These are phyloP conservation scores for Bruguiera parviflora DNA, from an alignment of 345 rosid species.

Conservation along the genomic window DNA sequence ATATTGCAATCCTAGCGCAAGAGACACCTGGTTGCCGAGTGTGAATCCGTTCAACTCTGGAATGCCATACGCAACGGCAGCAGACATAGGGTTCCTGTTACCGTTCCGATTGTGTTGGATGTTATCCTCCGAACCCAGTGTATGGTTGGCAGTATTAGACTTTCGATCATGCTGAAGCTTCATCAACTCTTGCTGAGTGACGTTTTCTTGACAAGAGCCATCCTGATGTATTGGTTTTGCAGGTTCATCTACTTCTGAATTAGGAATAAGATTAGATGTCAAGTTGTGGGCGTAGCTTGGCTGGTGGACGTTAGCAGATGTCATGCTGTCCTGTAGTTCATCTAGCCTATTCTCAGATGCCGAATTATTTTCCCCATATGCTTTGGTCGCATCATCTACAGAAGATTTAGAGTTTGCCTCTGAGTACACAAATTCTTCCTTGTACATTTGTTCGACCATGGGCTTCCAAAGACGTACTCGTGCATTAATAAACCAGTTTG, in stretches of 20 bases:
- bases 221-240: background rate
- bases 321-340: constrained; percentile 37
- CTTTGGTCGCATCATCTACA: constrained; percentile 46
- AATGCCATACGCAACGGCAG: constrained; percentile 36
- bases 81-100: constrained; percentile 29
- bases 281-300: constrained; percentile 18
- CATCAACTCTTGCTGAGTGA: constrained; percentile 5
- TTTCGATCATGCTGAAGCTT: constrained; percentile 4
- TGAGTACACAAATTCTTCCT: constrained; percentile 73
- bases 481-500: constrained; percentile 94
- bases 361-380: constrained; percentile 31
- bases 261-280: constrained; percentile 23
- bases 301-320: constrained; percentile 24
- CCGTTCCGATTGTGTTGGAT: constrained; percentile 10
- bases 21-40: constrained; percentile 52
- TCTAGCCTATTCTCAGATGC: constrained; percentile 26
- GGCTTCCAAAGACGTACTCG: constrained; percentile 99
- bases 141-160: background rate
- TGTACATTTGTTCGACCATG: constrained; percentile 93
- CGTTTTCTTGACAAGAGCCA: background rate
- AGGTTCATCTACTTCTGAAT: constrained; percentile 4
- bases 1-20: constrained; percentile 73
- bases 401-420: constrained; percentile 57
- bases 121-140: background rate
- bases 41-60: constrained; percentile 43